Evolutionary conservation across 352 stramenopile species (phyloP), one percentile per base, ranked within the genome.

Genomic region (Phytopythium helicoides): DNA sequence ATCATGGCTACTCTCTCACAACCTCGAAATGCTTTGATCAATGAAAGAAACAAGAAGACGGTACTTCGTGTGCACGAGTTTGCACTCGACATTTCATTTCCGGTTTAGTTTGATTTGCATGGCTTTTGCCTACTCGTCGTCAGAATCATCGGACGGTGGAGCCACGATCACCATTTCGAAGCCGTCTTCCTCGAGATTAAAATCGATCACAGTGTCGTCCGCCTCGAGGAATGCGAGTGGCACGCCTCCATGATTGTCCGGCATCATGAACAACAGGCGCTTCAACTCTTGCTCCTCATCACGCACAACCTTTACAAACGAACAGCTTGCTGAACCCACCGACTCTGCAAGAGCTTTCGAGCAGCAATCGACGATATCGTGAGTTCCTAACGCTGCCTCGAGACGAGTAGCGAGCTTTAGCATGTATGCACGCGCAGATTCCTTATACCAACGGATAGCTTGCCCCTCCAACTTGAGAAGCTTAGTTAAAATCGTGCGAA

Each of bases 141-240:
- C 45, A 2, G 38, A 41, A 5, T 47, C 54, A 10, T 56, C 50
- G 19, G 55, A 28, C 12, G 46, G 34, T 26, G 35, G 47, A 1
- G 52, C 15, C 16, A 54, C 11, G 1, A 87, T 75, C 11, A 89
- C 25, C 9, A 92, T 80, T 67, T 94, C 83, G 52, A 94, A 94
- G 26, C 81, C 81, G 47, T 92, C 81, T 39, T 91, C 76, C 34
- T 92, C 84, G 18, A 94, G 64, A 69, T 69, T 76, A 59, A 91
- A 92, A 35, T 89, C 71, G 47, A 76, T 85, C 37, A 33, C 28
- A 33, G 73, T 68, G 39, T 89, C 75, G 52, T 91, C 76, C 36
- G 77, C 82, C 39, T 85, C 60, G 15, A 92, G 64, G 50, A 94
- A 92, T 52, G 52, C 73, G 6, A 76, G 41, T 15, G 84, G 81